A percentile compares a stretch with the other conserved stretches of the same genome.
Evolutionary conservation across 2,329 filamentous ascomycete genomes (phyloP).

Genomic region (Colletotrichum brevisporum): DNA sequence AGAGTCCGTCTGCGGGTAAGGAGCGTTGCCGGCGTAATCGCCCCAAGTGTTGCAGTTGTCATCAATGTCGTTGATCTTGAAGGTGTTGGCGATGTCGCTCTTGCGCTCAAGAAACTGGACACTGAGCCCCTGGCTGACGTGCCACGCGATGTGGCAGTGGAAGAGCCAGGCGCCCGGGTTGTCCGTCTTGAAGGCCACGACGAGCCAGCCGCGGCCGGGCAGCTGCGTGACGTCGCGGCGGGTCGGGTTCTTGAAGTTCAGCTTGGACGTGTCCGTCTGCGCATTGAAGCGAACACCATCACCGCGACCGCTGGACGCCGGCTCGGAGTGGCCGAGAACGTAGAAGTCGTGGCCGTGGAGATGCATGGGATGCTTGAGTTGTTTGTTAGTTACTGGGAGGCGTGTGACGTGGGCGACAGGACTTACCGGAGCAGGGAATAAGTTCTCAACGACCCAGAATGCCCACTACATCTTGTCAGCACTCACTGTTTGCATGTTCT

Average conservation of each 20-base stretch:
- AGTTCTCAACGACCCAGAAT: constrained; percentile 40
- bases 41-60: constrained; percentile 23
- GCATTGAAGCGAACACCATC: constrained; percentile 45
- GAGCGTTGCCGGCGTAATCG: constrained; percentile 21
- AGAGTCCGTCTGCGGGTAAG: constrained; percentile 24
- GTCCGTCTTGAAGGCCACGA: constrained; percentile 63
- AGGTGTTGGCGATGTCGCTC: constrained; percentile 34
- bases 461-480: constrained; percentile 27
- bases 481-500: background rate
- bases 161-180: constrained; percentile 65
- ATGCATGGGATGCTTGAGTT: constrained; percentile 31
- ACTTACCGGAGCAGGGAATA: constrained; percentile 35
- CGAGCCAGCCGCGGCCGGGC: constrained; percentile 58
- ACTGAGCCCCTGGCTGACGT: constrained; percentile 62
- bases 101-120: constrained; percentile 64
- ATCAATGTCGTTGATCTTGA: constrained; percentile 26
- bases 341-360: constrained; percentile 60
- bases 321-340: constrained; percentile 52
- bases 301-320: constrained; percentile 16
- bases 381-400: background rate
- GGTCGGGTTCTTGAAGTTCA: constrained; percentile 58
- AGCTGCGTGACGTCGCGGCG: constrained; percentile 62
- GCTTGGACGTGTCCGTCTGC: constrained; percentile 50
- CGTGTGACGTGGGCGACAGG: background rate
- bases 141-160: constrained; percentile 66